Conservation (phyloP, 2,329 filamentous ascomycete genomes). For the Monosporascus sp. region DNA sequence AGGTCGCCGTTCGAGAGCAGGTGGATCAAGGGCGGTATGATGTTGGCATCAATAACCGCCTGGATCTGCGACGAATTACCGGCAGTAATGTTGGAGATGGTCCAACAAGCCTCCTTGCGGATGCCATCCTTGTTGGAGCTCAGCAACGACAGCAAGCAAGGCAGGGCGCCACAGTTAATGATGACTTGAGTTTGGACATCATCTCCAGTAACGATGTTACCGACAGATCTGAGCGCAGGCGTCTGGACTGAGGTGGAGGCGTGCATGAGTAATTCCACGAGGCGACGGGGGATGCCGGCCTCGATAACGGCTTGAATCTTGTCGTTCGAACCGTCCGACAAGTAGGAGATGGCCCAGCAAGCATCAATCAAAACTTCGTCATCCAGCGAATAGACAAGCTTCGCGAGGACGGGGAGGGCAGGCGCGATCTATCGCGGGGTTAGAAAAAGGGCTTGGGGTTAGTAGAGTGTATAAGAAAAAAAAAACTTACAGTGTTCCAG, state of each 20-base stretch:
- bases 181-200: slow-evolving; percentile 99
- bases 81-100: slow-evolving; percentile 97
- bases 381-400: slow-evolving; percentile 96
- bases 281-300: slow-evolving; percentile 89
- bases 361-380: slow-evolving; percentile 98
- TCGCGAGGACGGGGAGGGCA: slow-evolving; percentile 88
- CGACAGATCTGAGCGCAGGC: slow-evolving; percentile 90
- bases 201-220: slow-evolving; percentile 97
- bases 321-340: slow-evolving; percentile 96
- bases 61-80: slow-evolving; percentile 98
- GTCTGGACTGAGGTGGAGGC: slow-evolving; percentile 98
- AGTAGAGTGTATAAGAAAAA: background rate
- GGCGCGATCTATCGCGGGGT: slow-evolving; percentile 68
- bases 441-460: slow-evolving; percentile 1
- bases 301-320: slow-evolving; percentile 99
- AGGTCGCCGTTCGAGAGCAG: slow-evolving; percentile 94
- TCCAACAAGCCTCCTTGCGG: slow-evolving; percentile 99
- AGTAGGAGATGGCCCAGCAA: slow-evolving; percentile 98
- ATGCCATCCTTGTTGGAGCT: slow-evolving; percentile 98
- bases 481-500: slow-evolving; percentile 77
- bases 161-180: slow-evolving; percentile 93
- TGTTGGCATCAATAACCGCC: slow-evolving; percentile 91
- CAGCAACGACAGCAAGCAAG: slow-evolving; percentile 85
- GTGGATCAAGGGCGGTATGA: slow-evolving; percentile 93
- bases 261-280: slow-evolving; percentile 97